Percentiles rank a stretch among this genome's conserved stretches.
These are phyloP conservation scores for Corrigiola litoralis DNA, from an alignment of 179 eudicot species.

Conservation along the genomic window DNA sequence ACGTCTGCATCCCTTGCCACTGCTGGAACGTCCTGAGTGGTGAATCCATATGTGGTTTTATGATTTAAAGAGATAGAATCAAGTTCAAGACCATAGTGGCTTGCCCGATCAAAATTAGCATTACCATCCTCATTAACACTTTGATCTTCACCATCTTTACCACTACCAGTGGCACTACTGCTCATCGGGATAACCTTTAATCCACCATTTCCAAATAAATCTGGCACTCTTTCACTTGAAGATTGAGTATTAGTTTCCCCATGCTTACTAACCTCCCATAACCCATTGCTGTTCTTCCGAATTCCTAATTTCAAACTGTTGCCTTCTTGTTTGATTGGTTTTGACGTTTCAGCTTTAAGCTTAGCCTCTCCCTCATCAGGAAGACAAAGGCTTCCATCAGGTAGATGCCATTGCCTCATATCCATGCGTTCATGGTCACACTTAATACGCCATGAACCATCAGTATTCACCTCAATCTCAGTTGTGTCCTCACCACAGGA, in stretches of 20 bases:
- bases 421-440: constrained; percentile 36
- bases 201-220: constrained; percentile 35
- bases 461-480: constrained; percentile 83
- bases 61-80: constrained; percentile 65
- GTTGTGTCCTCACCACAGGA: constrained; percentile 65
- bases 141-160: constrained; percentile 72
- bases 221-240: constrained; percentile 41
- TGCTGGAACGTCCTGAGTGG: constrained; percentile 34
- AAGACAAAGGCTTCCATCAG: constrained; percentile 52
- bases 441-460: constrained; percentile 88
- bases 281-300: constrained; percentile 70
- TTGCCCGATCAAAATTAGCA: constrained; percentile 49
- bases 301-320: constrained; percentile 70
- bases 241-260: constrained; percentile 39
- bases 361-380: constrained; percentile 41
- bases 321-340: constrained; percentile 63
- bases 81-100: constrained; percentile 51
- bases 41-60: constrained; percentile 36
- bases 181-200: constrained; percentile 71
- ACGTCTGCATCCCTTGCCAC: constrained; percentile 49
- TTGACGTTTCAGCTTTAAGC: constrained; percentile 48
- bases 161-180: constrained; percentile 91
- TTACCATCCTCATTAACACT: constrained; percentile 80
- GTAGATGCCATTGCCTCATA: constrained; percentile 45
- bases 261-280: constrained; percentile 77